These are phyloP conservation scores for Capsicum rhomboideum DNA, from an alignment of 257 asterid genomes.

Conservation along the genomic window DNA sequence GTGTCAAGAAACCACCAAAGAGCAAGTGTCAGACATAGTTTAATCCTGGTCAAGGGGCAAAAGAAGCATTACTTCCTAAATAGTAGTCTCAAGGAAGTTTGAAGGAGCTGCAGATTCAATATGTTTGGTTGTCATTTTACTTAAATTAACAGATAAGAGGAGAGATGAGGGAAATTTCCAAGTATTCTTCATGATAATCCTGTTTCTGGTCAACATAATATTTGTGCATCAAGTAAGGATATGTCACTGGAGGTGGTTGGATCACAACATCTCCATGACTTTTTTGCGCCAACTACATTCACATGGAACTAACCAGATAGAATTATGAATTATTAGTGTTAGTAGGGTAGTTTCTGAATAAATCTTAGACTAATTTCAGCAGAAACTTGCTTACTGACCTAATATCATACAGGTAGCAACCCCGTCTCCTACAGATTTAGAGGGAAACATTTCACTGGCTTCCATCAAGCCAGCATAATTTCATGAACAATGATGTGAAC, in stretches of 20 bases:
- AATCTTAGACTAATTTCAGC: neutral
- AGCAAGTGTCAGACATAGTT: neutral
- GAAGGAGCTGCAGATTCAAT: neutral
- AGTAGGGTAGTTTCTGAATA: neutral
- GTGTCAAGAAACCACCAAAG: neutral
- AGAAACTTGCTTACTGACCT: neutral
- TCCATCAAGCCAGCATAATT: neutral
- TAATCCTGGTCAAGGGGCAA: neutral
- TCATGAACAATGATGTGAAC: neutral
- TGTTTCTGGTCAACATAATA: neutral
- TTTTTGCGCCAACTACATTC: constrained; percentile 19
- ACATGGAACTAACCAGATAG: neutral
- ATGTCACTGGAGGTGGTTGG: neutral
- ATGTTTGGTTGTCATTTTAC: neutral
- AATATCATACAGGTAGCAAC: neutral
- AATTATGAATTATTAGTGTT: neutral
- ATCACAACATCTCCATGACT: constrained; percentile 17
- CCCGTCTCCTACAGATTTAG: neutral
- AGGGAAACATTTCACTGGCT: neutral
- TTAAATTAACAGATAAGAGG: neutral
- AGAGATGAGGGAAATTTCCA: neutral
- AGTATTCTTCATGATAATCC: neutral
- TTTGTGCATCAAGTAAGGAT: constrained; percentile 7
- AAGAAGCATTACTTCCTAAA: neutral
- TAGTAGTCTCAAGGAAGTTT: neutral